Evolutionary conservation across 805 yeast genomes (phyloP), one percentile per base, ranked within the genome.

Genomic region (Saccharomycopsis fermentans): DNA sequence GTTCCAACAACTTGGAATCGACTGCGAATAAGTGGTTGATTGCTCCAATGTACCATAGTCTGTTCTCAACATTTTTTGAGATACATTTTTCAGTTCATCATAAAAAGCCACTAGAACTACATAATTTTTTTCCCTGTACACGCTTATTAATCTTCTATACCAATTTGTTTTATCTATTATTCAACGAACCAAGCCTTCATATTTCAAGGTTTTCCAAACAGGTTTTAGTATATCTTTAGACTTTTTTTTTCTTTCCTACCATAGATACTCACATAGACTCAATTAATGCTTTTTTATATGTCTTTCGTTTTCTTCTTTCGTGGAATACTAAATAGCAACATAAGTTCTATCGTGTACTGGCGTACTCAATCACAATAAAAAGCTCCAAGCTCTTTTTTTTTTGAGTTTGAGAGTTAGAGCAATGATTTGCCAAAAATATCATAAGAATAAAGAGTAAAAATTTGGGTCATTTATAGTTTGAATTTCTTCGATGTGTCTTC

Each of bases 1-100:
- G 50, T 61, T 55, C 35, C 56, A 58, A 19, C 59, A 61, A 37
- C 51, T 61, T 27, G 59, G 59, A 6, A 39, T 57, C 34, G 56
- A 57, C 34, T 35, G 34, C 43, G 29, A 54, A 39, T 43, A n/a
- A 43, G 26, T 43, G 24, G 12, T 43, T 43, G 24, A 4, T 12
- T 43, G 35, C 9, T 32, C 14, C 4, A 32, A 32, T 32, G 35
- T 32, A 32, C 35, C 35, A 32, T 43, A 19, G n/a, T 21, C 12
- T 19, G 9, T 21, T 24, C 29, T 26, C 27, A 19, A n/a, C n/a
- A 5, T 19, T 17, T 43, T 43, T 19, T 21, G 24, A 43, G 26
- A 19, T 3, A 24, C 26, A 21, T 43, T 43, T 43, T 43, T 43
- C 50, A 16, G 6, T 39, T 11, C 24, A 17, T 39, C 12, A 9